Evolutionary conservation across 1,284 basidiomycete species (phyloP).

Genomic region (Papiliotrema nemorosa): DNA sequence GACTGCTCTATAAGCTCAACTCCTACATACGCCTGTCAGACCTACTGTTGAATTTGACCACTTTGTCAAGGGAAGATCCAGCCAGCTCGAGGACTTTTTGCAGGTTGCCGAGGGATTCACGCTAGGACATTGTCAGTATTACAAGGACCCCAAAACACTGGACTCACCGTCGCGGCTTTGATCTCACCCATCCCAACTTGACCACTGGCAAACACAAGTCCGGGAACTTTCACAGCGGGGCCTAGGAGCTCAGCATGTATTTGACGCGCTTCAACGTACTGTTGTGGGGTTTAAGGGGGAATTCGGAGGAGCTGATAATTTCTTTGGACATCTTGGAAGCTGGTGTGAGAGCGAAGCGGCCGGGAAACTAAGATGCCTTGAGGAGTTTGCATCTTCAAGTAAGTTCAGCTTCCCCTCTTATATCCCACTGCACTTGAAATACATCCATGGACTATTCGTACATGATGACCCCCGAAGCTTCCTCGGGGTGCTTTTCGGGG

Average conservation of each 20-base stretch:
- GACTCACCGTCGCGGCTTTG: conserved; percentile 7
- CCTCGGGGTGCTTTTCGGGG: too few relatives aligned
- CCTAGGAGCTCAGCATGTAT: not conserved
- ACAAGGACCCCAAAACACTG: too few relatives aligned
- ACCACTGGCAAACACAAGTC: conserved; percentile 2
- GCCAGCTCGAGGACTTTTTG: conserved; percentile 28
- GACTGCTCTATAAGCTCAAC: conserved; percentile 1
- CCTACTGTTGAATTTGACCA: conserved; percentile 66
- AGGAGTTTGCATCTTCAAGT: too few relatives aligned
- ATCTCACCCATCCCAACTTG: conserved; percentile 5
- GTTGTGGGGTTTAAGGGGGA: conserved; percentile 19
- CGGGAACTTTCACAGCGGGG: conserved; percentile 3
- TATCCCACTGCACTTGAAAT: too few relatives aligned
- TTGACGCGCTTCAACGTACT: conserved; percentile 1
- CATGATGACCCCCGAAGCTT: too few relatives aligned
- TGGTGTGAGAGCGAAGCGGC: not conserved
- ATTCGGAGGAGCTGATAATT: conserved; percentile 15
- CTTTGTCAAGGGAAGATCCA: conserved; percentile 70
- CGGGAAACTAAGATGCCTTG: too few relatives aligned
- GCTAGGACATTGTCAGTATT: too few relatives aligned
- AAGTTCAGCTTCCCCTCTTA: too few relatives aligned
- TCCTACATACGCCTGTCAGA: not conserved
- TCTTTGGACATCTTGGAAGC: conserved; percentile 10
- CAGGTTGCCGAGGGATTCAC: conserved; percentile 15
- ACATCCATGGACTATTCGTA: too few relatives aligned